A percentile compares a stretch with the other conserved stretches of the same genome.
Conservation (phyloP, 2,329 filamentous ascomycete species). For the Sporothrix luriei region DNA sequence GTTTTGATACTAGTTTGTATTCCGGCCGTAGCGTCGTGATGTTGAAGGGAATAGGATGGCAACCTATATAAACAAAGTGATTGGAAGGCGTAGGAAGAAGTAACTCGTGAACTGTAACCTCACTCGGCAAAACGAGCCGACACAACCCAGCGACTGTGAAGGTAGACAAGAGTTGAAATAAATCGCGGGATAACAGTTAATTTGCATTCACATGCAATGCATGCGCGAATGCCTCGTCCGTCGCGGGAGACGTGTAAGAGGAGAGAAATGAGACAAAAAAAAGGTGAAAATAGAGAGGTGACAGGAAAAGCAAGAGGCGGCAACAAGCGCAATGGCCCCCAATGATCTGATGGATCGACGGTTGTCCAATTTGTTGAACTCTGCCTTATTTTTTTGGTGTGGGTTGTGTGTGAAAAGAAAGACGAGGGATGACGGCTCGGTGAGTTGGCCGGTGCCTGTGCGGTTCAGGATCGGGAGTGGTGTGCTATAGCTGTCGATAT, state of each 20-base stretch:
- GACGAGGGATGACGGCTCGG: not conserved
- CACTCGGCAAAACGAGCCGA: slow-evolving; percentile 16
- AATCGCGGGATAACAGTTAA: slow-evolving; percentile 7
- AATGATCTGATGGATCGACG: slow-evolving; percentile 6
- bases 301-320: not conserved
- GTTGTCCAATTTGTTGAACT: slow-evolving; percentile 20
- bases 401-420: slow-evolving; percentile 22
- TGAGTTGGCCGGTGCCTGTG: not conserved
- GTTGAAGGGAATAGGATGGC: not conserved
- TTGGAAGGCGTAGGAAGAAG: slow-evolving; percentile 26
- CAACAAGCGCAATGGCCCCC: not conserved
- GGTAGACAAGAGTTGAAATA: not conserved
- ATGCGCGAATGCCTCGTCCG: slow-evolving; percentile 7
- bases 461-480: too few relatives aligned
- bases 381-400: slow-evolving; percentile 11
- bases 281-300: not conserved
- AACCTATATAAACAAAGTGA: slow-evolving; percentile 19
- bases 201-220: slow-evolving; percentile 23
- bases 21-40: not conserved
- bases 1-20: not conserved
- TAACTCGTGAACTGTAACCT: slow-evolving; percentile 20
- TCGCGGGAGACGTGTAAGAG: not conserved
- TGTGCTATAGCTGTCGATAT: too few relatives aligned
- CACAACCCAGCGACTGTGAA: slow-evolving; percentile 10
- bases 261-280: not conserved